phyloP scores from a whole-genome alignment of 768 basidiomycete species.

The Udeniomyces megalosporus region DNA sequence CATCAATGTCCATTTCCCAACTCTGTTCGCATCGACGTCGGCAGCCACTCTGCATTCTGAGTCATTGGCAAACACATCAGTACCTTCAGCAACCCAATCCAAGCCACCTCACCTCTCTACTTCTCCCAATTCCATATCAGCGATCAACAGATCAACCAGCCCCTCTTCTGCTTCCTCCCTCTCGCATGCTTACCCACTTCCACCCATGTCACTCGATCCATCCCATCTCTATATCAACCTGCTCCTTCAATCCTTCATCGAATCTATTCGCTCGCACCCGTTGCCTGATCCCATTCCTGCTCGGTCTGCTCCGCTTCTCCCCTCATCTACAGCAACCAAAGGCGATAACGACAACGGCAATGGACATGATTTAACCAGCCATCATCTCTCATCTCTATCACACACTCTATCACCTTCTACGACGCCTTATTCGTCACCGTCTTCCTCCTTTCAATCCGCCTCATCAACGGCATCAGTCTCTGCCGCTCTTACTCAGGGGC shows the following conservation, averaged over 20 bases:
- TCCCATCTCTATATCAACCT: conserved; percentile 65
- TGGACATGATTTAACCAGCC: no score
- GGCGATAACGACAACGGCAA: background rate
- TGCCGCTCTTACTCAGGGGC: conserved; percentile 28
- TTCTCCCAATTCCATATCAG: background rate
- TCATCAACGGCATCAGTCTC: background rate
- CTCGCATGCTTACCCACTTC: conserved; percentile 18
- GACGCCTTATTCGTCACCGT: background rate
- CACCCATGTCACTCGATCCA: conserved; percentile 43
- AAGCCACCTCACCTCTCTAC: background rate
- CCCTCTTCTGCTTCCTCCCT: background rate
- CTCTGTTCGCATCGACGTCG: conserved; percentile 38
- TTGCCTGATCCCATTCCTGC: conserved; percentile 32
- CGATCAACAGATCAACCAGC: no score
- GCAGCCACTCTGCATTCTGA: background rate
- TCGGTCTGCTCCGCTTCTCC: conserved; percentile 11
- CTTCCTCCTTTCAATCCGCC: background rate
- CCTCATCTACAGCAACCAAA: no score
- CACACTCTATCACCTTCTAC: background rate
- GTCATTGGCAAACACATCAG: background rate
- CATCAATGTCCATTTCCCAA: conserved; percentile 57
- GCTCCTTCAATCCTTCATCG: conserved; percentile 71
- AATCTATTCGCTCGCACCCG: conserved; percentile 61
- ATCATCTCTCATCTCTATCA: background rate
- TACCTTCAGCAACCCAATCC: background rate